Evolutionary conservation across 257 asterid genomes (phyloP).

Genomic region (Cruciata laevipes): DNA sequence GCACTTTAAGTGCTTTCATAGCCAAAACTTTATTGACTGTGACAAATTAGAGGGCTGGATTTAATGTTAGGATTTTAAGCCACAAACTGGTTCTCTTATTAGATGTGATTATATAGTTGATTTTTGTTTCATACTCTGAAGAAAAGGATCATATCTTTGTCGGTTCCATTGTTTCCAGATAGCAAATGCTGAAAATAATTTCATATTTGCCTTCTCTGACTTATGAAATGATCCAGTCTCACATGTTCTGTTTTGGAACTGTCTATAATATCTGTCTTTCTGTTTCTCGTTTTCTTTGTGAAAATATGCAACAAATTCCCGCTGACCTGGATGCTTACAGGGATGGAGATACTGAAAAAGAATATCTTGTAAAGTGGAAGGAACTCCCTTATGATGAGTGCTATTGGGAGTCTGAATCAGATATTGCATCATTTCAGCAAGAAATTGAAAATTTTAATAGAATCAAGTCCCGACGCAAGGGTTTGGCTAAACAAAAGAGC

Average conservation of each 20-base stretch:
- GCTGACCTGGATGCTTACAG: constrained; percentile 26
- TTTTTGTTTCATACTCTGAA: too few species aligned
- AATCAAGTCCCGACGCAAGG: constrained; percentile 52
- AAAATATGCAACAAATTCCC: neutral
- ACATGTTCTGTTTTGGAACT: neutral
- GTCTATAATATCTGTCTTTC: neutral
- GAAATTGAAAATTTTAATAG: constrained; percentile 69
- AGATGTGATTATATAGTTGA: too few species aligned
- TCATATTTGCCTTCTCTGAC: too few species aligned
- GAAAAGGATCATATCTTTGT: too few species aligned
- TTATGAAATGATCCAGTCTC: too few species aligned
- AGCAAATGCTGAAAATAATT: too few species aligned
- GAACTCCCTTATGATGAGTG: constrained; percentile 96
- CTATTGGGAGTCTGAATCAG: constrained; percentile 86
- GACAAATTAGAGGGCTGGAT: too few species aligned
- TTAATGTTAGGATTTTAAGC: neutral
- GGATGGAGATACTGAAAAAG: constrained; percentile 63
- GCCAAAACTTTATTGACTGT: too few species aligned
- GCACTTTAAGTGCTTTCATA: too few species aligned
- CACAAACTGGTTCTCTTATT: too few species aligned
- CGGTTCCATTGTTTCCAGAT: too few species aligned
- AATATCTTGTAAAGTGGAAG: constrained; percentile 96
- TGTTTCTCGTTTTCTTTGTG: neutral
- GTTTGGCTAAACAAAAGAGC: constrained; percentile 48
- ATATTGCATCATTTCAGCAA: constrained; percentile 61